phyloP scores from a whole-genome alignment of 805 yeast genomes.

The Nakazawaea pomicola region DNA sequence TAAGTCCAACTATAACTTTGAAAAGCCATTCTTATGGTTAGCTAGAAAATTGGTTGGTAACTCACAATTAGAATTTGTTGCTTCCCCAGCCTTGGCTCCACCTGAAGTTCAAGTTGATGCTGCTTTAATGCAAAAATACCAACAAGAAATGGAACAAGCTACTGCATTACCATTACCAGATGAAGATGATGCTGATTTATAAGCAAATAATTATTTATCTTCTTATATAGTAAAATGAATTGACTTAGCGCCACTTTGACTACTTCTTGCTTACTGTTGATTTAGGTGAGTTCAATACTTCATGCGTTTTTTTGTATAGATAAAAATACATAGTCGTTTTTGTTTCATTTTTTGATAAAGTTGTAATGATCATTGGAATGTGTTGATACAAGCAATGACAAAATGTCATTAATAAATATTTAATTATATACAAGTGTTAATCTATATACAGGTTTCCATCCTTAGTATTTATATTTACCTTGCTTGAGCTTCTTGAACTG shows the following conservation, averaged over 20 bases:
- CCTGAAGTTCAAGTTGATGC: conserved; percentile 98
- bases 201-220: conserved; percentile 30
- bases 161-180: conserved; percentile 99
- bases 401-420: neutral
- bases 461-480: conserved; percentile 8
- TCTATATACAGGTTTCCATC: neutral
- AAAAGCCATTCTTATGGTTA: conserved; percentile 99
- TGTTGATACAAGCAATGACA: no score
- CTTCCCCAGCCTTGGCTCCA: conserved; percentile 99
- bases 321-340: no score
- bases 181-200: conserved; percentile 99
- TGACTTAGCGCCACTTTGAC: no score
- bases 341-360: no score
- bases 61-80: conserved; percentile 97
- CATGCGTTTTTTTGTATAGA: no score
- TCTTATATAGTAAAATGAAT: no score
- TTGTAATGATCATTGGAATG: no score
- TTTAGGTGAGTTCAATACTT: no score
- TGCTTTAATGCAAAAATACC: conserved; percentile 95
- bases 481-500: conserved; percentile 2
- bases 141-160: conserved; percentile 99
- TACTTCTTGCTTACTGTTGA: no score
- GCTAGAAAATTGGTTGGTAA: conserved; percentile 99
- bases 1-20: conserved; percentile 98
- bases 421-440: neutral